Evolutionary conservation across 2,329 filamentous ascomycete genomes (phyloP).

Genomic region (Domatiomyces globalis): DNA sequence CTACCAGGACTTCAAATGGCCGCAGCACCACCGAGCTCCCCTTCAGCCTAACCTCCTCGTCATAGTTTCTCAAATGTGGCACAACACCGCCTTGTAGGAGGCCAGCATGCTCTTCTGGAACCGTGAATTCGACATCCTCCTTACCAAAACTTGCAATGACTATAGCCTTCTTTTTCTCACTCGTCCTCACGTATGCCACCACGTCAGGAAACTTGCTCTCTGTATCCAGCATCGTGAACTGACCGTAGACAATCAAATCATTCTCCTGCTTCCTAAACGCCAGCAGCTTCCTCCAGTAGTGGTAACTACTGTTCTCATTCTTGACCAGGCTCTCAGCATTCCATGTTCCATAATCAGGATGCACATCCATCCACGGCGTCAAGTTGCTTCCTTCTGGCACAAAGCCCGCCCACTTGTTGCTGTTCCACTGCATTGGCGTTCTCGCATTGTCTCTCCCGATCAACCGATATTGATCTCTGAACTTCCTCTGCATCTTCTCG

Average conservation of each 20-base stretch:
- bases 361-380: constrained; percentile 46
- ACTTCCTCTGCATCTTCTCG: constrained; percentile 2
- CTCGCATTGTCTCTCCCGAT: constrained; percentile 43
- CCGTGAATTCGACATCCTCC: constrained; percentile 7
- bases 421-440: constrained; percentile 55
- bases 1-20: background rate
- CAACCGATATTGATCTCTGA: constrained; percentile 4
- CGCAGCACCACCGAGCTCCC: background rate
- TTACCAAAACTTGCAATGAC: constrained; percentile 12
- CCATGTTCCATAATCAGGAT: constrained; percentile 39
- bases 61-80: constrained; percentile 13
- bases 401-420: constrained; percentile 44
- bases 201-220: constrained; percentile 3
- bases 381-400: constrained; percentile 23
- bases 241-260: constrained; percentile 36
- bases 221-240: constrained; percentile 14
- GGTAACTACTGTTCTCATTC: constrained; percentile 35
- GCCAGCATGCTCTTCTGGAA: constrained; percentile 3
- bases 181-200: constrained; percentile 9
- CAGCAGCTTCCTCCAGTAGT: constrained; percentile 48
- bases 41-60: constrained; percentile 1
- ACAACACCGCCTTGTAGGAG: constrained; percentile 7
- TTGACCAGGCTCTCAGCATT: constrained; percentile 44
- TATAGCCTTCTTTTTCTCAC: constrained; percentile 8
- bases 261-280: constrained; percentile 41